Evolutionary conservation across 306 rosid species (phyloP).

Genomic region (Vigna radiata): DNA sequence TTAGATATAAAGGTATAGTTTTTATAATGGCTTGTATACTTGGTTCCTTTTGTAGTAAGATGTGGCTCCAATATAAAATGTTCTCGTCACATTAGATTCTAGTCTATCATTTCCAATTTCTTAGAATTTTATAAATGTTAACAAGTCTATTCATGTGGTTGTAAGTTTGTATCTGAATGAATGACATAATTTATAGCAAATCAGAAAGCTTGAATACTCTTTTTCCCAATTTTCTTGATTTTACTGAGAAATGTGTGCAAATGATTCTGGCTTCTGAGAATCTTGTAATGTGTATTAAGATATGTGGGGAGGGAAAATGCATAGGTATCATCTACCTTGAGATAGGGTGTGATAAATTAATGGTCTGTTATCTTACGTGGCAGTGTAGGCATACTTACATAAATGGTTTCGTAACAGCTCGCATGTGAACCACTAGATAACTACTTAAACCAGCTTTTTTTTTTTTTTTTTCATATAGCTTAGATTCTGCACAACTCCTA

Average conservation of each 20-base stretch:
- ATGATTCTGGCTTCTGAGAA: constrained; percentile 18
- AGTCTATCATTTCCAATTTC: constrained; percentile 23
- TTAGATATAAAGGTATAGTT: constrained; percentile 77
- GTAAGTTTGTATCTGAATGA: constrained; percentile 22
- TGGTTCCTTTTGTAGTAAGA: neutral
- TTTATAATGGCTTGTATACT: constrained; percentile 29
- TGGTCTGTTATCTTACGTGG: neutral
- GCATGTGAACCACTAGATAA: constrained; percentile 30
- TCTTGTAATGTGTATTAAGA: neutral
- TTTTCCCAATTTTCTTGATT: neutral
- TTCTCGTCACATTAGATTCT: constrained; percentile 20
- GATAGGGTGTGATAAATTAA: neutral
- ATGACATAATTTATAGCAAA: neutral
- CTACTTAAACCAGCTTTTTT: neutral
- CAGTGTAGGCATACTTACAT: neutral
- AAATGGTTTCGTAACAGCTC: constrained; percentile 3
- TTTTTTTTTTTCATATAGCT: neutral
- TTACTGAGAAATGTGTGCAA: neutral
- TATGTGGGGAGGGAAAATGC: constrained; percentile 17
- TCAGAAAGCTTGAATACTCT: neutral
- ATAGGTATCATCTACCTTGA: neutral
- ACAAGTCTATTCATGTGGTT: no score
- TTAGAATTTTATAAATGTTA: constrained; percentile 11
- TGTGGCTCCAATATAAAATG: constrained; percentile 25
- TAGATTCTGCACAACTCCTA: constrained; percentile 33